A percentile compares a stretch with the other conserved stretches of the same genome.
These are phyloP conservation scores for Fusarium xylarioides DNA, from an alignment of 2,329 filamentous ascomycete genomes.

Conservation along the genomic window DNA sequence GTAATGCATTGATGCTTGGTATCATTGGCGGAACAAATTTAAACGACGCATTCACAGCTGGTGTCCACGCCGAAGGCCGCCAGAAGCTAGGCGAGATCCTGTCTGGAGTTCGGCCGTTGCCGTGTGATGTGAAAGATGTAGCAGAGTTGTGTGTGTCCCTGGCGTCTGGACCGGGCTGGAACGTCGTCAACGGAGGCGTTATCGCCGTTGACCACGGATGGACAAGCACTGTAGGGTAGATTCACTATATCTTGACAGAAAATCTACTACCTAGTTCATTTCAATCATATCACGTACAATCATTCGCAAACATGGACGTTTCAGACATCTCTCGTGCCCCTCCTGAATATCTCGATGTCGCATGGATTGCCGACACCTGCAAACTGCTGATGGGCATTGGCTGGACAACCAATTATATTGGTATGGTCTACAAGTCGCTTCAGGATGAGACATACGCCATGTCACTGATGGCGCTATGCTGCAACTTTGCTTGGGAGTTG, in stretches of 20 bases:
- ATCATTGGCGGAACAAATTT: not conserved
- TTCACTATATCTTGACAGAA: not conserved
- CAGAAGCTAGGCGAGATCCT: not conserved
- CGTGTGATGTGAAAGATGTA: not conserved
- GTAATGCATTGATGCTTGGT: not conserved
- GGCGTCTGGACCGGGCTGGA: not conserved
- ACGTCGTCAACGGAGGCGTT: not conserved
- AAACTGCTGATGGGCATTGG: not conserved
- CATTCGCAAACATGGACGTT: not conserved
- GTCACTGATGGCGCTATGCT: not conserved
- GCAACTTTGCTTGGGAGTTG: not conserved
- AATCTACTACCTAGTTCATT: too few species aligned
- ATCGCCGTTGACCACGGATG: not conserved
- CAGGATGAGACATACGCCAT: not conserved
- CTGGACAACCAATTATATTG: not conserved
- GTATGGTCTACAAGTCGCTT: not conserved
- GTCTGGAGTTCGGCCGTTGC: not conserved
- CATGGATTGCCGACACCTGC: not conserved
- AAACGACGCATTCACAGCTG: not conserved
- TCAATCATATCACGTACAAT: too few species aligned
- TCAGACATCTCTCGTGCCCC: not conserved
- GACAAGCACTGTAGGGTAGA: not conserved
- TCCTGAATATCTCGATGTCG: not conserved
- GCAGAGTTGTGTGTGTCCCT: not conserved
- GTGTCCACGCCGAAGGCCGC: not conserved